phyloP scores from a whole-genome alignment of 768 basidiomycete genomes.

The Pleurotus salmoneostramineus region DNA sequence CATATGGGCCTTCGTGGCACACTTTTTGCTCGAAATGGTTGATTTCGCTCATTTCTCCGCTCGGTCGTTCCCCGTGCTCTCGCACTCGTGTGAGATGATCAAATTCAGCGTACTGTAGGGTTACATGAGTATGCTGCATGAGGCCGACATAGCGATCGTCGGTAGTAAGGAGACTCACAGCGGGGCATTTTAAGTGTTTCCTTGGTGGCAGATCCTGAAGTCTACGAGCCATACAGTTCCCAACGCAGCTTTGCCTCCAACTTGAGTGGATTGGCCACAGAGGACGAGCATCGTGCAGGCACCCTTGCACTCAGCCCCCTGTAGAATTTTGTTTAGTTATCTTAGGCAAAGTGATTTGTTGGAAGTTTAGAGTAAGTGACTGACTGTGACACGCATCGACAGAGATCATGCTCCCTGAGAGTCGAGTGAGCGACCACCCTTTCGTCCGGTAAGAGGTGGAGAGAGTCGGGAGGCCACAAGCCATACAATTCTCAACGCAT shows the following conservation, averaged over 20 bases:
- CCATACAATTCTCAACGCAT: background rate
- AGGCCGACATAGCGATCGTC: too few relatives aligned
- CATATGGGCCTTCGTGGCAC: too few relatives aligned
- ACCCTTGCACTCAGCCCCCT: background rate
- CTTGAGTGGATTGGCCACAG: background rate
- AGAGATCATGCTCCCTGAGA: background rate
- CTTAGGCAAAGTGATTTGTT: too few relatives aligned
- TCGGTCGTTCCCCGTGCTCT: too few relatives aligned
- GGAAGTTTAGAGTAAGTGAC: background rate
- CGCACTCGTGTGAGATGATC: too few relatives aligned
- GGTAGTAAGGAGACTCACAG: too few relatives aligned
- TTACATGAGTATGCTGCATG: too few relatives aligned
- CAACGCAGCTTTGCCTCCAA: background rate
- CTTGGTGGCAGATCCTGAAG: too few relatives aligned
- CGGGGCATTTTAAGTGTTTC: too few relatives aligned
- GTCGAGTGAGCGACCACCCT: background rate
- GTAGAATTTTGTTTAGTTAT: background rate
- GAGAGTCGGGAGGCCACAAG: background rate
- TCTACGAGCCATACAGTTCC: background rate
- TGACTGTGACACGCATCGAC: background rate
- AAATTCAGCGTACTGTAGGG: too few relatives aligned
- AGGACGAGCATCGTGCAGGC: background rate
- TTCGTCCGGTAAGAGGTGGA: background rate
- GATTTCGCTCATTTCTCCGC: too few relatives aligned
- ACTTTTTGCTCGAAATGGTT: too few relatives aligned